Evolutionary conservation across 2,329 filamentous ascomycete genomes (phyloP), one percentile per base, ranked within the genome.

Genomic region (Cladorrhinum sp.): DNA sequence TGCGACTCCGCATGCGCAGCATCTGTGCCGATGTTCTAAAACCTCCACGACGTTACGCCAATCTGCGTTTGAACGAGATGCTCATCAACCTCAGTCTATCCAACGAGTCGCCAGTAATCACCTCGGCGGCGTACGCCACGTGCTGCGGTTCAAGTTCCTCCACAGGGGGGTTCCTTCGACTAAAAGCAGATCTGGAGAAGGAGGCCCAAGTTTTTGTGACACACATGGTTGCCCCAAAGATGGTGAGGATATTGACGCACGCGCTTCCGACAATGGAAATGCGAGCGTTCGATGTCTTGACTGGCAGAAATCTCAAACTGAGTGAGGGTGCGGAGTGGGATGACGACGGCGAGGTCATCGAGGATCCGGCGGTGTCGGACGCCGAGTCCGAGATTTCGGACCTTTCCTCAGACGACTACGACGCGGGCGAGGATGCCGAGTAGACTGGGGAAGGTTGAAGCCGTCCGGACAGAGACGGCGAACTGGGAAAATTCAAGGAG

Each of bases 191-290:
- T 18, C 7, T 54, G 26, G 26, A 36, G 28, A 36, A 10, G 4
- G 24, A 23, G n/a, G 14, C 51, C 16, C 51, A 24, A 36, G 51
- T 36, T 36, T 26, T 54, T 54, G 26, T 36, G 16, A 16, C 26
- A 21, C 51, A 21, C 14, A 54, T 10, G 51, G 26, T 26, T 18
- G 51, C 51, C 7, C 51, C 51, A 36, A 54, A 54, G 16, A 54
- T 54, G n/a, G 51, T 54, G 51, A 54, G 51, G 26, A 54, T 54
- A n/a, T 36, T 54, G 24, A 54, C 51, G 51, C 9, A 36, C 21
- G 8, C 9, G 1, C 4, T 20, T 36, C n/a, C 51, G 51, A 21
- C 7, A 6, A n/a, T 21, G 18, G 14, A 54, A 18, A 36, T 36
- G 5, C 14, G 8, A 23, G 24, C 16, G 14, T 21, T 54, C 7